Evolutionary conservation across 257 asterid genomes (phyloP).

Genomic region (Handroanthus guayacan): DNA sequence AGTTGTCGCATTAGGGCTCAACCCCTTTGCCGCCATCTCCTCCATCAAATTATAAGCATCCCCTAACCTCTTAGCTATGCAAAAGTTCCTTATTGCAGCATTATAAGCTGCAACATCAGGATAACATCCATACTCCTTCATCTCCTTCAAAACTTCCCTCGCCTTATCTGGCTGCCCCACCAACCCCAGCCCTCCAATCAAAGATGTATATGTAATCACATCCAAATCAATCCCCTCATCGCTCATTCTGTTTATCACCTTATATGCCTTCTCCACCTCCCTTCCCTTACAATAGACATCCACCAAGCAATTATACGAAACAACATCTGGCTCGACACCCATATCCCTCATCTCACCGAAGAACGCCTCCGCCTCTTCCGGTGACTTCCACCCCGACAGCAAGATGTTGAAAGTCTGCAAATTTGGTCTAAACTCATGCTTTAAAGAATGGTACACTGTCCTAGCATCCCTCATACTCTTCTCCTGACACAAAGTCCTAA

Average conservation of each 20-base stretch:
- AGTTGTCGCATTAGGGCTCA: constrained; percentile 86
- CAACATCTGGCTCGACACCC: constrained; percentile 82
- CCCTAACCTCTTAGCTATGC: constrained; percentile 82
- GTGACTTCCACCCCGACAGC: constrained; percentile 88
- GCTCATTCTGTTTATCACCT: constrained; percentile 66
- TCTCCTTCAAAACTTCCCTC: constrained; percentile 79
- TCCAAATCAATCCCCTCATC: constrained; percentile 74
- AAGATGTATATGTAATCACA: constrained; percentile 81
- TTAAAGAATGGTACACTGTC: constrained; percentile 71
- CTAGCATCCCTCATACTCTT: constrained; percentile 93
- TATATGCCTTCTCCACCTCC: constrained; percentile 70
- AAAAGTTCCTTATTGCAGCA: constrained; percentile 83
- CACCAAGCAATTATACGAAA: constrained; percentile 86
- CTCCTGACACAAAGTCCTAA: constrained; percentile 89
- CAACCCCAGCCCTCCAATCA: constrained; percentile 91
- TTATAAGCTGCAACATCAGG: constrained; percentile 94
- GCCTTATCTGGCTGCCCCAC: constrained; percentile 95
- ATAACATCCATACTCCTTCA: constrained; percentile 85
- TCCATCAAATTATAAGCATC: constrained; percentile 71
- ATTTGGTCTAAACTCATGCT: constrained; percentile 80
- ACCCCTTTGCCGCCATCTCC: constrained; percentile 73
- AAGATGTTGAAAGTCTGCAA: constrained; percentile 78
- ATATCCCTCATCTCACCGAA: constrained; percentile 71
- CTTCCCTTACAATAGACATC: constrained; percentile 87
- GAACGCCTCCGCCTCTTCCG: constrained; percentile 76